Base-by-base conservation (phyloP, 192 early-diverging fungal species). In the Pilaira anomala region DNA sequence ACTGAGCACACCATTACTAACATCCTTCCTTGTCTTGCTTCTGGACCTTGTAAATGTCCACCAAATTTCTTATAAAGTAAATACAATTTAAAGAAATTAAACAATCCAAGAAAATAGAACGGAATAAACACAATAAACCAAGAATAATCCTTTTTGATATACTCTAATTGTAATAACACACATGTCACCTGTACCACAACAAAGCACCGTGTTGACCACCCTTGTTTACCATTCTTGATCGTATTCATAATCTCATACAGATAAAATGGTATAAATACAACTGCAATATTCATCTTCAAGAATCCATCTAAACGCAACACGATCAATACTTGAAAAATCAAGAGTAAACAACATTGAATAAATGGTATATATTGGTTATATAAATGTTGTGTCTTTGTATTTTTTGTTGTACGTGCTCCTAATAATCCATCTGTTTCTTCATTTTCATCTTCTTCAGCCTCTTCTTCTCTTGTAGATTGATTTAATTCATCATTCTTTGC, bases 181-280 rank as follows among this genome's bases (percentile, higher is more conserved):
- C 30, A 62, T n/a, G 62, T 69, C 28, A 56, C 65, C 48, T 52
- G 73, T 52, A 30, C 72, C 44, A 45, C 63, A 14, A 28, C 3
- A 36, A 3, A 7, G 18, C 4, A 14, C 0, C 53, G 26, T 12
- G 30, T n/a, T 36, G 19, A 26, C 14, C 28, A n/a, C 28, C 29
- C 53, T 8, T 16, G 19, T 55, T 18, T 55, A 30, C 53, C 8
- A 25, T 55, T 65, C 36, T 72, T 66, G 21, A 89, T 28, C 33
- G 89, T 68, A 54, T 90, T 73, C 26, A 89, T 75, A 9, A 64
- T 69, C 48, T 96, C 93, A 16, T 91, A 58, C 19, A 86, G 41
- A 64, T 90, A 89, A 82, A 88, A 93, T 13, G 93, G 93, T 8
- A 79, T 69, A 72, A 91, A 91, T 1, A 94, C 87, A 0, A 79